These are phyloP conservation scores for Edaphochlamys debaryana DNA, from an alignment of 139 green algal genomes.

Conservation along the genomic window DNA sequence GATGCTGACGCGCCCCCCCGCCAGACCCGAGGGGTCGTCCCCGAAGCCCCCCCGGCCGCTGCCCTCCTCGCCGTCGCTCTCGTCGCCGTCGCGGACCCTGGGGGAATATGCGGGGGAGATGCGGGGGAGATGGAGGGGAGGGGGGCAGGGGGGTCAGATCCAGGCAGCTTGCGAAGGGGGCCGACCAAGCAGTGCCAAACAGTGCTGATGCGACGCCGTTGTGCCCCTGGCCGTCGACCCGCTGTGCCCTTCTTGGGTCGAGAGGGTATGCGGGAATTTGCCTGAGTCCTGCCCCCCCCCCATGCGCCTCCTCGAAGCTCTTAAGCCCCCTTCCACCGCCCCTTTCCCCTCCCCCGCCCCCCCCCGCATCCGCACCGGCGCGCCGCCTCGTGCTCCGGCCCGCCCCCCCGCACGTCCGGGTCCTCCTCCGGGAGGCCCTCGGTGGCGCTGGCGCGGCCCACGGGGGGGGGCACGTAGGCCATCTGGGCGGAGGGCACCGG, in stretches of 20 bases:
- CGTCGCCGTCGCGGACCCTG: constrained; percentile 38
- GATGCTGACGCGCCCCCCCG: not conserved
- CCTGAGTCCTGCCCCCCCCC: no score
- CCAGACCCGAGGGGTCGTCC: not conserved
- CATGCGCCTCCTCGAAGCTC: no score
- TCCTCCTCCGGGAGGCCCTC: constrained; percentile 76
- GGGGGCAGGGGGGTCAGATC: no score
- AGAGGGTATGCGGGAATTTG: no score
- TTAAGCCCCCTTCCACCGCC: not conserved
- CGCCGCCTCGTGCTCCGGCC: constrained; percentile 66
- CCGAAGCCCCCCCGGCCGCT: constrained; percentile 22
- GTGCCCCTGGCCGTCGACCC: no score
- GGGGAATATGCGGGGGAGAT: no score
- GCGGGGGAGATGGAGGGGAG: not conserved
- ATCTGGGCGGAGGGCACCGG: constrained; percentile 78
- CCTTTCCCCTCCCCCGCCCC: not conserved
- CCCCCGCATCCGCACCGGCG: constrained; percentile 34
- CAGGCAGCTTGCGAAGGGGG: not conserved
- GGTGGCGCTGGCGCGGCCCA: not conserved
- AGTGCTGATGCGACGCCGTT: no score
- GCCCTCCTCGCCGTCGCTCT: constrained; percentile 45
- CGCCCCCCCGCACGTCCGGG: constrained; percentile 79
- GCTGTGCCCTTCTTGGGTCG: no score
- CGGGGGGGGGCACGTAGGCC: constrained; percentile 59
- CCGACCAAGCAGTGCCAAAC: no score